Percentiles rank a stretch among this genome's conserved stretches.
These are phyloP conservation scores for Dittrichia graveolens DNA, from an alignment of 129 eudicot species.

Conservation along the genomic window DNA sequence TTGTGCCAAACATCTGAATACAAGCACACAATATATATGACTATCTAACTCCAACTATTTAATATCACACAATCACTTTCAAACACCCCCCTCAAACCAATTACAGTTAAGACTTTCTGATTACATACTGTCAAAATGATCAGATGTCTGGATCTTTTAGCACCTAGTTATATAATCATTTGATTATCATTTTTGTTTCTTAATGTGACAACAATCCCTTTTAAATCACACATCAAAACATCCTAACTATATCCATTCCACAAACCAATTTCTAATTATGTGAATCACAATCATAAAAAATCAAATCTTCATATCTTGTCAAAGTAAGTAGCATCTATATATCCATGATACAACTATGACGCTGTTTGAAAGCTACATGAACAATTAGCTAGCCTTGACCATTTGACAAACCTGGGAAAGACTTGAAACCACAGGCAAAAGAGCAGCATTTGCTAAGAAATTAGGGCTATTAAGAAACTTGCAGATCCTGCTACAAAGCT, in stretches of 20 bases:
- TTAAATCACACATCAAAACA: background rate
- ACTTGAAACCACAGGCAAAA: slow-evolving; percentile 79
- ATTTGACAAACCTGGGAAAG: slow-evolving; percentile 67
- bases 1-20: background rate
- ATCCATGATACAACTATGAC: background rate
- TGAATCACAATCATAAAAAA: background rate
- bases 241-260: background rate
- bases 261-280: background rate
- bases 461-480: slow-evolving; percentile 80
- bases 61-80: background rate
- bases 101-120: no score
- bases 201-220: background rate
- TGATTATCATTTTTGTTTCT: background rate
- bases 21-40: background rate
- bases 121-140: background rate
- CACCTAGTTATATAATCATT: slow-evolving; percentile 3
- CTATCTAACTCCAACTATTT: background rate
- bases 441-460: slow-evolving; percentile 76
- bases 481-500: slow-evolving; percentile 72
- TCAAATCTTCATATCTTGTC: background rate
- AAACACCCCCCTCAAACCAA: background rate
- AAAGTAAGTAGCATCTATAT: background rate
- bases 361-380: background rate
- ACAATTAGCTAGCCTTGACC: background rate
- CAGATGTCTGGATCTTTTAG: background rate